Evolutionary conservation across 768 basidiomycete genomes (phyloP).

Genomic region (Kwoniella europaea): DNA sequence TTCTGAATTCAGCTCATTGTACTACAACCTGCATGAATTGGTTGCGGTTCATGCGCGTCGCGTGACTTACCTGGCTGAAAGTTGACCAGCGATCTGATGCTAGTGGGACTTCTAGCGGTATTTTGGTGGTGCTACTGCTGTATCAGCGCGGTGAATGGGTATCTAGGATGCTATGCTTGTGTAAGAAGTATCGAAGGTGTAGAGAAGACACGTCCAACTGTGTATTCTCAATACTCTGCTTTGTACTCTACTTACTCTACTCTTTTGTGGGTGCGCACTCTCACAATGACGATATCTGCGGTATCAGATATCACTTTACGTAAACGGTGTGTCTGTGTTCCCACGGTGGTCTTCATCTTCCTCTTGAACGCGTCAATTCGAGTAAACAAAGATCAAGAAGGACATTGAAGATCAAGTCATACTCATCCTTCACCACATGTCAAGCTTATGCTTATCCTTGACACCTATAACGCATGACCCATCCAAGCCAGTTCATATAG

Average conservation of each 20-base stretch:
- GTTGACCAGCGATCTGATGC: neutral
- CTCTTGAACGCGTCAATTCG: too few relatives aligned
- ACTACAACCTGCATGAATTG: neutral
- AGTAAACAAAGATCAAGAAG: too few relatives aligned
- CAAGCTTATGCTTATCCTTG: too few relatives aligned
- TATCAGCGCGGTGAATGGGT: neutral
- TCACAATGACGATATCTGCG: too few relatives aligned
- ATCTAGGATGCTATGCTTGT: neutral
- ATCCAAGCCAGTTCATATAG: neutral
- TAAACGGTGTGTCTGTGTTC: too few relatives aligned
- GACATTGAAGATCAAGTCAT: too few relatives aligned
- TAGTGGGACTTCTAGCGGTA: neutral
- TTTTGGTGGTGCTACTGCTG: neutral
- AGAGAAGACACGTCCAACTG: neutral
- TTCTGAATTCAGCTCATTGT: conserved; percentile 1
- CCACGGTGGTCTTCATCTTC: too few relatives aligned
- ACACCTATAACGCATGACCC: too few relatives aligned
- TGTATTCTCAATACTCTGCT: neutral
- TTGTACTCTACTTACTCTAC: neutral
- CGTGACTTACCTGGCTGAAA: conserved; percentile 7
- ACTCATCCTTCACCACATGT: too few relatives aligned
- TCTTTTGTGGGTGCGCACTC: too few relatives aligned
- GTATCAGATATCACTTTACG: too few relatives aligned
- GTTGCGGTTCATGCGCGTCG: neutral
- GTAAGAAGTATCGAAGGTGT: neutral